Conservation (phyloP, 78 protist species). For the Dictyostelium brefeldianum region DNA sequence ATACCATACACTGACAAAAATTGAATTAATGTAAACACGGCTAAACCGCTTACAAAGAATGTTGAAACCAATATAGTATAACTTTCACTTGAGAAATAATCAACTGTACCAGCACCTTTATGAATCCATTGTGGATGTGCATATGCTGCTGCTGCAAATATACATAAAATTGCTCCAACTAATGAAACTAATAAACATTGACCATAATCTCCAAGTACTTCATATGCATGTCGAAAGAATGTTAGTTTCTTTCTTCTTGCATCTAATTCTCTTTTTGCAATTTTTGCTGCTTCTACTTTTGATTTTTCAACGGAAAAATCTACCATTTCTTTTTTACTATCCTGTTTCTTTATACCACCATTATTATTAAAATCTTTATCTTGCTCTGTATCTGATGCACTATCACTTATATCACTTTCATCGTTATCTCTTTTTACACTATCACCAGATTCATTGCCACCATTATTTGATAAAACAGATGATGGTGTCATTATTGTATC, state of each 20-base stretch:
- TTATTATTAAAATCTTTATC: too few relatives aligned
- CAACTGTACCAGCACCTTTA: constrained; percentile 22
- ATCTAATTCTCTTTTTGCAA: constrained; percentile 22
- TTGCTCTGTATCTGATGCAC: too few relatives aligned
- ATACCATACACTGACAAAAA: constrained; percentile 63
- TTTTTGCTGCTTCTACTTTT: not conserved
- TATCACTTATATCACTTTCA: too few relatives aligned
- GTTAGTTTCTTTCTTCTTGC: constrained; percentile 13
- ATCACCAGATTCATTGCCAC: not conserved
- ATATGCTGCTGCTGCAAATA: constrained; percentile 5
- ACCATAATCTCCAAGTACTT: constrained; percentile 22
- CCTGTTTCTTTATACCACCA: not conserved
- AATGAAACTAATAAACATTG: constrained; percentile 4
- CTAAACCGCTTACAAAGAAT: constrained; percentile 45
- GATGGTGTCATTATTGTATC: not conserved
- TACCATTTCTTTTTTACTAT: not conserved
- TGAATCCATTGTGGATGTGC: constrained; percentile 28
- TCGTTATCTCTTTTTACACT: too few relatives aligned
- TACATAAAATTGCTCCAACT: constrained; percentile 27
- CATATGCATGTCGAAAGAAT: not conserved
- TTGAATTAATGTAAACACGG: constrained; percentile 59
- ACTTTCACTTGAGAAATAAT: constrained; percentile 16
- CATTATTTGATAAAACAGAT: not conserved
- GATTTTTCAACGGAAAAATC: constrained; percentile 4
- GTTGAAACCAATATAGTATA: constrained; percentile 26